A percentile compares a stretch with the other conserved stretches of the same genome.
These are phyloP conservation scores for Heterobasidion annosum DNA, from an alignment of 1,284 basidiomycete species.

Conservation along the genomic window DNA sequence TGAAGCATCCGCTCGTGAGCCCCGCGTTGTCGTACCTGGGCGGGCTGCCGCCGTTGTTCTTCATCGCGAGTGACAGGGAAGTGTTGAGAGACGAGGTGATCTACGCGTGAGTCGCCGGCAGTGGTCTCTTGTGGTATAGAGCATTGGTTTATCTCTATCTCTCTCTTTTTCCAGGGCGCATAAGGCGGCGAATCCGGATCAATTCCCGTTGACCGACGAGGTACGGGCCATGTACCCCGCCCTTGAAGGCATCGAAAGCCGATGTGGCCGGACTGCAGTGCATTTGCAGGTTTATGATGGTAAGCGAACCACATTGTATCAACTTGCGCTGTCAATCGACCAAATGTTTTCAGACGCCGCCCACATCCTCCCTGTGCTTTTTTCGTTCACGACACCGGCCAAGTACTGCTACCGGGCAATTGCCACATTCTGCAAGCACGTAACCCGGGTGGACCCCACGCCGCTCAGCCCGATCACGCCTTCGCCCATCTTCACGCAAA, in stretches of 20 bases:
- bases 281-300: slow-evolving; percentile 88
- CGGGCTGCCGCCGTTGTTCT: slow-evolving; percentile 80
- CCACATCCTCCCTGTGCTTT: slow-evolving; percentile 71
- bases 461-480: slow-evolving; percentile 8
- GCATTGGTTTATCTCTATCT: neutral
- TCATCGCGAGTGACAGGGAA: slow-evolving; percentile 87
- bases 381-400: slow-evolving; percentile 76
- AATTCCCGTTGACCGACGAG: slow-evolving; percentile 60
- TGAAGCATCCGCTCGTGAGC: slow-evolving; percentile 83
- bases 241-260: slow-evolving; percentile 55
- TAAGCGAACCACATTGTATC: slow-evolving; percentile 16
- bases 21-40: slow-evolving; percentile 82
- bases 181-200: slow-evolving; percentile 80
- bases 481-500: slow-evolving; percentile 7
- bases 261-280: slow-evolving; percentile 70
- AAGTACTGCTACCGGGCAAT: slow-evolving; percentile 74
- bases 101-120: slow-evolving; percentile 54
- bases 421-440: slow-evolving; percentile 55
- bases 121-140: neutral
- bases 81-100: slow-evolving; percentile 91
- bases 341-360: slow-evolving; percentile 42
- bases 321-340: no score
- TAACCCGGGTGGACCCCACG: slow-evolving; percentile 37
- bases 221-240: slow-evolving; percentile 56
- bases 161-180: slow-evolving; percentile 58